Percentiles rank a stretch among this genome's conserved stretches.
Conservation (phyloP, 2,329 filamentous ascomycete genomes). For the Penicillium sp. region DNA sequence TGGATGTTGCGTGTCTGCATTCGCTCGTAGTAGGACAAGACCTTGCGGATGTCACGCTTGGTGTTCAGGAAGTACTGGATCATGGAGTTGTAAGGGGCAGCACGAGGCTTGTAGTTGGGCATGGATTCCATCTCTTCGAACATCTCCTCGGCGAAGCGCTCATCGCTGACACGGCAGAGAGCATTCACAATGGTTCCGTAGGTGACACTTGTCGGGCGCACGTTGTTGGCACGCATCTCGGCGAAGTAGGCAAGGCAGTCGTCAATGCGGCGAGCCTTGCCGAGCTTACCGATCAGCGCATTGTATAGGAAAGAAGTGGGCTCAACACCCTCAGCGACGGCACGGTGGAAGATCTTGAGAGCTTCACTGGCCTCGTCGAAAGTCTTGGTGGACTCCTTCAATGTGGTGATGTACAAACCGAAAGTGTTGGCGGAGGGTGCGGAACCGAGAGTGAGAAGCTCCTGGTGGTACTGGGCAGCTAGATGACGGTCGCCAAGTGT, state of each 20-base stretch:
- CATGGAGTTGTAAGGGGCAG: slow-evolving; percentile 97
- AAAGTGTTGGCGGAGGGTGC: slow-evolving; percentile 96
- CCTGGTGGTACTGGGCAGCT: slow-evolving; percentile 84
- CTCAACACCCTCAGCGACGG: slow-evolving; percentile 88
- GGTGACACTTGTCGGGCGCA: slow-evolving; percentile 94
- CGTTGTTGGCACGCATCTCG: slow-evolving; percentile 89
- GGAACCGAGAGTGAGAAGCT: slow-evolving; percentile 83
- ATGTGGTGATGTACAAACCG: slow-evolving; percentile 96
- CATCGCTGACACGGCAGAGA: slow-evolving; percentile 91
- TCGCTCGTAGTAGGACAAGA: slow-evolving; percentile 88
- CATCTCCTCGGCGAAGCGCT: slow-evolving; percentile 94
- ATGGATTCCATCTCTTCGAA: slow-evolving; percentile 99
- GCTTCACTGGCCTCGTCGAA: slow-evolving; percentile 97
- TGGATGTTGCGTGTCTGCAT: slow-evolving; percentile 85
- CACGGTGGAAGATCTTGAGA: slow-evolving; percentile 93
- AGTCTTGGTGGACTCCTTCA: slow-evolving; percentile 95
- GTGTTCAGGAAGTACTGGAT: slow-evolving; percentile 99
- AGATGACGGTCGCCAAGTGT: slow-evolving; percentile 74
- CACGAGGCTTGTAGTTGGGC: slow-evolving; percentile 97
- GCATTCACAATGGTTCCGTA: slow-evolving; percentile 99
- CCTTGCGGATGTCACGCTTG: slow-evolving; percentile 92
- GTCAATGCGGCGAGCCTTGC: slow-evolving; percentile 95
- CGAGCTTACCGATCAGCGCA: slow-evolving; percentile 94
- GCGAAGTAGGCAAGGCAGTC: slow-evolving; percentile 98
- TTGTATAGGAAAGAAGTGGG: slow-evolving; percentile 98